Evolutionary conservation across 441 rosid genomes (phyloP).

Genomic region (Kokia cookei): DNA sequence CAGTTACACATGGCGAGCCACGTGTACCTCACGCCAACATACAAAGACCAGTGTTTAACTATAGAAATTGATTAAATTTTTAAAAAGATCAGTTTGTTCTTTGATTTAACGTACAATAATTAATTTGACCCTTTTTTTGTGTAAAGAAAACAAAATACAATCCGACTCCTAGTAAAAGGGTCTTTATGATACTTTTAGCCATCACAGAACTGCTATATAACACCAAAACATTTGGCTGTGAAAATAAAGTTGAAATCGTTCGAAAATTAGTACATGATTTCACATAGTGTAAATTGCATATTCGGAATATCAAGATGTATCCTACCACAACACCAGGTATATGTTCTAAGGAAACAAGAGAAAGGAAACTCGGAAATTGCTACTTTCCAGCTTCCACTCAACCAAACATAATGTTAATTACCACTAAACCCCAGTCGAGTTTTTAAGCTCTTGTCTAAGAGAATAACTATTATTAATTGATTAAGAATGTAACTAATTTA

Average conservation of each 20-base stretch:
- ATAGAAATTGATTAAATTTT: too few species aligned
- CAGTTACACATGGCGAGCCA: too few species aligned
- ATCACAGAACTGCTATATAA: too few species aligned
- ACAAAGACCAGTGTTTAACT: too few species aligned
- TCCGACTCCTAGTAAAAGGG: too few species aligned
- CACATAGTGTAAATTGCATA: neutral
- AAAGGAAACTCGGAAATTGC: neutral
- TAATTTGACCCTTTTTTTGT: too few species aligned
- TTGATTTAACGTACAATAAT: too few species aligned
- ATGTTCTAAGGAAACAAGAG: neutral
- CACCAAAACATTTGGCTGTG: neutral
- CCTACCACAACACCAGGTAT: neutral
- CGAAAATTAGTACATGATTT: neutral
- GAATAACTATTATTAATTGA: neutral
- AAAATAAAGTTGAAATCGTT: neutral
- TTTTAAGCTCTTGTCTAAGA: neutral
- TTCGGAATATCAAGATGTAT: neutral
- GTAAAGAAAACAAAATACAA: too few species aligned
- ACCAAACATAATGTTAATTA: neutral
- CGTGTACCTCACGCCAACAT: too few species aligned
- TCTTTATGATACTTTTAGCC: too few species aligned
- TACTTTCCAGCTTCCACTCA: neutral
- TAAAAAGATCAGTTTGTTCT: too few species aligned
- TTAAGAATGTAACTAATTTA: neutral
- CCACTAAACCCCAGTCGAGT: neutral